Base-by-base conservation (phyloP, 441 rosid genomes). In the Eutrema salsugineum region DNA sequence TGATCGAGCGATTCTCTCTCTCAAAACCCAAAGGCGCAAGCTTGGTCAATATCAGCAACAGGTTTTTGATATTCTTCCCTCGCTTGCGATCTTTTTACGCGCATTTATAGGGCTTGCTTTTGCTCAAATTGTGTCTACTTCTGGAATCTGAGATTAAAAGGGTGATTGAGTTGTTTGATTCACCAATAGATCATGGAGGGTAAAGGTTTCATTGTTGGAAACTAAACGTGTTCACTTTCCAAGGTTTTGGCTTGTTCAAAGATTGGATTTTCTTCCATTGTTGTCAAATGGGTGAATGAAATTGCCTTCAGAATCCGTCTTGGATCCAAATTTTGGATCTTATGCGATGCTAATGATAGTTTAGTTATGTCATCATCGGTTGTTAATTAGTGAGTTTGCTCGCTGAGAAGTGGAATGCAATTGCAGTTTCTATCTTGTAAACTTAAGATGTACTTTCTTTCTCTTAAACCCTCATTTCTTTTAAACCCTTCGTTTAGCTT, bases 21-120 rank as follows among this genome's bases (percentile, higher is more conserved):
- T 94, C 73, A 94, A 94, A 82, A 91, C 97, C 76, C 96, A 92
- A 71, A 79, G 97, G 38, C 94, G 99, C 63, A 94, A 94, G 82
- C 97, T 94, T 75, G 97, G 79, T 36, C 88, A 88, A 54, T 91
- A 90, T 67, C 99, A 94, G 81, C 97, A 80, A 73, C 89, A 88
- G 99, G 97, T 91, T 64, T 10, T 22, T 39, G 17, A 8, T 64
- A 8, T 64, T 48, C 50, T 35, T 46, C 24, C 6, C 36, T 48
- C 27, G 10, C 48, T 51, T 35, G 5, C 12, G 35, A n/a, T 42
- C 14, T 22, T 30, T 44, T 15, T 51, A 19, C 30, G 1, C 15
- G 8, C 46, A 48, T 74, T 36, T 35, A 64, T 75, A 7, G 64
- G 59, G 11, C 3, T 68, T 36, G 24, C 33, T 56, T 11, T 46